Conservation (phyloP, 2,329 filamentous ascomycete genomes). For the Diaporthe citri region DNA sequence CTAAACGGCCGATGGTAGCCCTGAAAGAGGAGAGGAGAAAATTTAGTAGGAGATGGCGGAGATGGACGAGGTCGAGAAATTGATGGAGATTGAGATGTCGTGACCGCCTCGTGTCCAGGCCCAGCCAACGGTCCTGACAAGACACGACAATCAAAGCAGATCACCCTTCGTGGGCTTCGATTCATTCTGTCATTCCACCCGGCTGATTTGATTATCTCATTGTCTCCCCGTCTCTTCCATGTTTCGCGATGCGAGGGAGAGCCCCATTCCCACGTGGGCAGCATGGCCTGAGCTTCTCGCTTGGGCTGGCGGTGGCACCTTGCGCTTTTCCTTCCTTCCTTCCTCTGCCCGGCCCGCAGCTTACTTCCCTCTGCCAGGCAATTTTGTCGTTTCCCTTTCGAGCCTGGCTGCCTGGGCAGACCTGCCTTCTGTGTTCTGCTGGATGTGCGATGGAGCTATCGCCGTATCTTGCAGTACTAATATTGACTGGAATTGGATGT, state of each 20-base stretch:
- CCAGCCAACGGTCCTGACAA: slow-evolving; percentile 24
- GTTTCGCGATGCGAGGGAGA: slow-evolving; percentile 10
- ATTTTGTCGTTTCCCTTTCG: neutral
- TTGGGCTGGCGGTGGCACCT: slow-evolving; percentile 5
- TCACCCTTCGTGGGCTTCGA: neutral
- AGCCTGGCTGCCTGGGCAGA: neutral
- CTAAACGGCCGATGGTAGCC: neutral
- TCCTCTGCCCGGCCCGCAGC: neutral
- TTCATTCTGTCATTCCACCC: slow-evolving; percentile 2
- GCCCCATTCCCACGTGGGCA: slow-evolving; percentile 23
- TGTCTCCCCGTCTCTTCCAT: neutral
- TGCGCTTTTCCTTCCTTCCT: neutral
- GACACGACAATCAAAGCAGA: neutral
- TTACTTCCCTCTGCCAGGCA: neutral
- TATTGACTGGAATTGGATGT: neutral
- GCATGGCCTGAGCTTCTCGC: slow-evolving; percentile 24
- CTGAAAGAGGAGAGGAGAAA: neutral
- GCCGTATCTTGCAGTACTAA: no score
- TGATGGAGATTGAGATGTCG: slow-evolving; percentile 20
- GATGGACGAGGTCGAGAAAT: neutral
- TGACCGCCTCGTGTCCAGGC: slow-evolving; percentile 15
- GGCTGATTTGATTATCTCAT: slow-evolving; percentile 12
- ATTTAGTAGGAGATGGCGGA: neutral
- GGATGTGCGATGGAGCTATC: no score
- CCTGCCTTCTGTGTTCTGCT: neutral